Base-by-base conservation (phyloP, 2,329 filamentous ascomycete species). In the Keithomyces neogunnii region DNA sequence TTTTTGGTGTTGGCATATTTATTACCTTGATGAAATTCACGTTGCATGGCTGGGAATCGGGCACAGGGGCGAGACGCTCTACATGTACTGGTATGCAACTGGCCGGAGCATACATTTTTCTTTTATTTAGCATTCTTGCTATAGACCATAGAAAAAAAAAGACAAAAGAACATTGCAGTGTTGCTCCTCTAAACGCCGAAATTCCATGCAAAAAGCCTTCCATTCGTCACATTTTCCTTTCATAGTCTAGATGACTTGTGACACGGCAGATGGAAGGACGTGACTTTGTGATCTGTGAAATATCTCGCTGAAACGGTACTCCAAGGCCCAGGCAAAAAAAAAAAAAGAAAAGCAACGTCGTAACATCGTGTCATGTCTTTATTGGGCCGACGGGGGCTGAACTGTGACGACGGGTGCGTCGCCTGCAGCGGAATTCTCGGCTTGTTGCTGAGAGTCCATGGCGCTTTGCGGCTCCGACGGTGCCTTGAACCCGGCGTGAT, bases 401-500 rank as follows among this genome's bases (percentile, higher is more conserved):
- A 64, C 52, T 33, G 52, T 60, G 47, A 65, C 59, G 47, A 59
- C 55, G 6, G 62, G 60, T 47, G 45, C 48, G 10, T 40, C 47
- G 61, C 59, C 5, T 55, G 53, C 7, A 55, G 9, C 58, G 13
- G 56, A 59, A 19, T 61, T 55, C 45, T 75, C 70, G n/a, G 72
- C 68, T 31, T 69, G 70, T 62, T 75, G 74, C 61, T 77, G 77
- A 26, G 78, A 81, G 62, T 81, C 78, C 5, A 81, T 62, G 36
- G 81, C 76, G 45, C 73, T 75, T 65, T 80, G 75, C 51, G 81
- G 70, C 69, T 78, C 78, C 3, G 79, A 76, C 13, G 81, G 79
- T 1, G 75, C 78, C 62, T 85, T 83, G 73, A 90, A 96, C 11
- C 88, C 88, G 51, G 85, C 83, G 69, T 96, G 90, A 66, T 95